phyloP scores from a whole-genome alignment of 768 basidiomycete genomes.

The Cystobasidium ongulense region DNA sequence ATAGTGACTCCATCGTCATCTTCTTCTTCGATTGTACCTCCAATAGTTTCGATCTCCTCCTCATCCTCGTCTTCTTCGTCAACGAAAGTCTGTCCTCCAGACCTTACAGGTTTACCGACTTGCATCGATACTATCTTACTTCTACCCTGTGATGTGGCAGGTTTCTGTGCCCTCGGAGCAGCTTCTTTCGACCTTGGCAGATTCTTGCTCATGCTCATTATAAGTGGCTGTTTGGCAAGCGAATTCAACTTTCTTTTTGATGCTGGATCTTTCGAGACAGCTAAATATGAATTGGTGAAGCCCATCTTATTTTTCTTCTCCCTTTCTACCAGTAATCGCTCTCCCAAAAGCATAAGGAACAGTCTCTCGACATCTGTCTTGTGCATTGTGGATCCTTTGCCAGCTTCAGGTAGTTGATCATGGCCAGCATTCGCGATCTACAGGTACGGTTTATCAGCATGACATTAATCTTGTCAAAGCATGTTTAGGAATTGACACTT shows the following conservation, averaged over 20 bases:
- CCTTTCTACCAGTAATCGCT: constrained; percentile 52
- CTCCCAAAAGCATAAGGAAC: constrained; percentile 54
- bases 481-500: too few relatives aligned
- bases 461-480: too few relatives aligned
- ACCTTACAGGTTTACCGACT: neutral
- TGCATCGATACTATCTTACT: neutral
- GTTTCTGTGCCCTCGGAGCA: neutral
- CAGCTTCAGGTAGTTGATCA: constrained; percentile 52
- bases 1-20: neutral
- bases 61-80: neutral
- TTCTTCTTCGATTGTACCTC: neutral
- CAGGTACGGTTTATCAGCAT: too few relatives aligned
- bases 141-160: neutral
- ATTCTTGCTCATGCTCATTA: neutral
- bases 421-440: constrained; percentile 52
- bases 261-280: neutral
- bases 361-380: constrained; percentile 59
- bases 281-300: constrained; percentile 42
- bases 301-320: constrained; percentile 41
- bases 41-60: neutral
- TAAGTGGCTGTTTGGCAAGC: neutral
- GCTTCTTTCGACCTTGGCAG: too few relatives aligned
- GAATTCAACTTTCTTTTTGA: neutral
- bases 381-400: constrained; percentile 52
- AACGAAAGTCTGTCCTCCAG: neutral